Base-by-base conservation (phyloP, 2,329 filamentous ascomycete species). In the Cadophora sp. region DNA sequence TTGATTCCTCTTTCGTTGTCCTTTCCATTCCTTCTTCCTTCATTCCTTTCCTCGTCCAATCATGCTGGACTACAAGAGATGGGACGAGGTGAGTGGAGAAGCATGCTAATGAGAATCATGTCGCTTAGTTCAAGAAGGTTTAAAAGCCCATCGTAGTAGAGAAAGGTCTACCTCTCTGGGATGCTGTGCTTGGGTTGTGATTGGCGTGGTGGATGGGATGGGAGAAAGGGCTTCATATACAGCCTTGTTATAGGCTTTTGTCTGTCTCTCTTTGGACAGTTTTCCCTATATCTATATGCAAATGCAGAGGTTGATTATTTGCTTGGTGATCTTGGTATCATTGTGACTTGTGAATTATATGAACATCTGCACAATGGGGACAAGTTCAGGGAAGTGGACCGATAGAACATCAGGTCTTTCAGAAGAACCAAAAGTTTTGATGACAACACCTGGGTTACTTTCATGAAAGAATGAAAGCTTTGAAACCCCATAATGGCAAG, bases 231-330 rank as follows among this genome's bases (percentile, higher is more conserved):
- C 4, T 50, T n/a, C 5, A 11, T 50, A 29, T 29, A 31, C 40
- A 48, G 40, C 59, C 59, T 62, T 62, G 59, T 29, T 62, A 62
- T 62, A 62, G 59, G 59, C 50, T 62, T 62, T 62, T 62, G 16
- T 48, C 59, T 62, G 59, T 62, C 59, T 62, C 14, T 9, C 40
- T 50, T 43, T 48, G 26, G 59, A 5, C 59, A 62, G 37, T 62
- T 62, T 62, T 62, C 40, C 59, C 59, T 62, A 62, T 62, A 62
- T 34, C 40, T 62, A 22, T 48, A 62, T 62, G 59, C 59, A 19
- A 62, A 62, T 62, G 59, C 59, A 62, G 43, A 62, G 59, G 59
- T 62, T 62, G 59, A 48, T 27, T 6, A 48, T 61, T 53, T 29
- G 14, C 48, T 16, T 27, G 48, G 2, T 51, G 48, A 51, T 14